Base-by-base conservation (phyloP, 129 eudicot species). In the Silybum marianum region DNA sequence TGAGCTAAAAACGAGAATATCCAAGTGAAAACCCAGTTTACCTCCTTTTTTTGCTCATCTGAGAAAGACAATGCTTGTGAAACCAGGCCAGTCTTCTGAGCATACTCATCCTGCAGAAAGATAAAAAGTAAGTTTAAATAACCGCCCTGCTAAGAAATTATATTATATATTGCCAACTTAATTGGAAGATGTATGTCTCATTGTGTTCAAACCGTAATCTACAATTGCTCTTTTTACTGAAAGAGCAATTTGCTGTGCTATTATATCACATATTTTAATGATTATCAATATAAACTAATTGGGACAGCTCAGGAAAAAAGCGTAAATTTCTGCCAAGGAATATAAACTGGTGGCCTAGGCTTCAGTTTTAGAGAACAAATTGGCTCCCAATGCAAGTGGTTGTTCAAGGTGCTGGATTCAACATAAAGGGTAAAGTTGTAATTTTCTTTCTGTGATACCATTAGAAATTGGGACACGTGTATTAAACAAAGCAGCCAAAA, bases 11-110 rank as follows among this genome's bases (percentile, higher is more conserved):
- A n/a, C 40, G 60, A 28, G 65, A 38, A 4, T 36, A 71, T 42
- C 44, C 32, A 46, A 66, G 39, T 1, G 48, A 39, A 39, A 39
- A 39, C 22, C 25, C 18, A 65, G 77, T 13, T 18, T 77, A 92
- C 99, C 93, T 95, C 99, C 80, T 89, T 89, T 78, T 89, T 95
- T 79, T 92, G 94, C 77, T 92, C 95, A 83, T 95, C 95, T 30
- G 94, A 88, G 85, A 88, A 84, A 44, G 99, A 76, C 80, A 92
- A 78, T 46, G 97, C 95, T 36, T 93, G 71, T 23, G 97, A 86
- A 82, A 90, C 97, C 42, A 95, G 86, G 39, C 99, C 97, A 38
- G 95, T 90, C 77, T 95, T 88, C 79, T 90, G 93, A 72, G 84
- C 95, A 89, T 88, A 95, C 65, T 95, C 99, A 30, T 91, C 99